These are phyloP conservation scores for Blumeriella jaapii DNA, from an alignment of 2,329 filamentous ascomycete species.

Conservation along the genomic window DNA sequence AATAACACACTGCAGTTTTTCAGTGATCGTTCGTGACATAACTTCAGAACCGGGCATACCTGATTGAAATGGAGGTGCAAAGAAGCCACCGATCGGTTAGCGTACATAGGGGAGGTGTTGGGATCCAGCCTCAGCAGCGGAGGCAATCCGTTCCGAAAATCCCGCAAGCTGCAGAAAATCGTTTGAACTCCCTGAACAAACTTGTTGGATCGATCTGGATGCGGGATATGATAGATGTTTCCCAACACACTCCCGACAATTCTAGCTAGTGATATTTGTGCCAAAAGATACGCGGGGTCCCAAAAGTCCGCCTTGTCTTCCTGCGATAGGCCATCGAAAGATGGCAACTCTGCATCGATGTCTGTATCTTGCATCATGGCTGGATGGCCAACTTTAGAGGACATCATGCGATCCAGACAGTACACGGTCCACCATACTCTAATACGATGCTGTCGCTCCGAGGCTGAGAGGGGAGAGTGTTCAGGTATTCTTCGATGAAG, in stretches of 20 bases:
- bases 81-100: conserved; percentile 14
- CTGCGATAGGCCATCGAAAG: conserved; percentile 23
- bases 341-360: conserved; percentile 31
- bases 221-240: conserved; percentile 9
- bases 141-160: conserved; percentile 30
- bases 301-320: conserved; percentile 29
- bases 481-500: conserved; percentile 32
- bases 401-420: conserved; percentile 36
- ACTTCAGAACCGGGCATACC: too few species aligned
- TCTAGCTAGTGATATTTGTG: conserved; percentile 29
- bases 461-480: conserved; percentile 27
- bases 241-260: conserved; percentile 27
- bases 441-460: conserved; percentile 30
- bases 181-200: conserved; percentile 32
- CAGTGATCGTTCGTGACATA: too few species aligned
- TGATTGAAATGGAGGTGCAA: conserved; percentile 31
- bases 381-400: conserved; percentile 37
- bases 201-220: conserved; percentile 3
- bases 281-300: conserved; percentile 28
- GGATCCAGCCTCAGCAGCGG: conserved; percentile 27
- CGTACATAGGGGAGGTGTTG: conserved; percentile 21
- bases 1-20: conserved; percentile 26
- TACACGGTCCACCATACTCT: conserved; percentile 35
- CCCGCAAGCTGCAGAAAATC: conserved; percentile 29
- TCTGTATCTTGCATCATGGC: conserved; percentile 37